Evolutionary conservation across 345 rosid species (phyloP).

Genomic region (Citrus mangshanensis): DNA sequence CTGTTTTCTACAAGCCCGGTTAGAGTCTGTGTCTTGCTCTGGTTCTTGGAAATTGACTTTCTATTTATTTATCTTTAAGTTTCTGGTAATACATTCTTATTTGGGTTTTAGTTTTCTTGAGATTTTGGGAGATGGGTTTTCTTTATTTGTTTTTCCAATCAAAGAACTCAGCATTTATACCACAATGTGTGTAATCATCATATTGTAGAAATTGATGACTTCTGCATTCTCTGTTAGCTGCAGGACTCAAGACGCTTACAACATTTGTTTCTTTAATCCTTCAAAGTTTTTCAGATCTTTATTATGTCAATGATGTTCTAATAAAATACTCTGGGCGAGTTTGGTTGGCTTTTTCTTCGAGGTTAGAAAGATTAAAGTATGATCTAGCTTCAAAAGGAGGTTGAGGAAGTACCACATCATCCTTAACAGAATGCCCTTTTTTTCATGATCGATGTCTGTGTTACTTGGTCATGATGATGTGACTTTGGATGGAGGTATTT

Average conservation of each 20-base stretch:
- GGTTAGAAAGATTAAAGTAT: neutral
- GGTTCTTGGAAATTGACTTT: neutral
- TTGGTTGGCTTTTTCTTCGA: neutral
- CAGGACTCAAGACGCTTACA: neutral
- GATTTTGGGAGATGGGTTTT: neutral
- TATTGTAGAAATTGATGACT: neutral
- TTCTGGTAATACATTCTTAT: neutral
- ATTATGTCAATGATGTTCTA: neutral
- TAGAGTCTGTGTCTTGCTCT: neutral
- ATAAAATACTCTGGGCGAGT: neutral
- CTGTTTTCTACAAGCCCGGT: constrained; percentile 79
- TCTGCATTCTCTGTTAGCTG: neutral
- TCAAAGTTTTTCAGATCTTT: neutral
- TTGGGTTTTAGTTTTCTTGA: constrained; percentile 6
- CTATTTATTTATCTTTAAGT: neutral
- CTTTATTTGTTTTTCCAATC: neutral
- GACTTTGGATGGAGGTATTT: neutral
- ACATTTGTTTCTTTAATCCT: neutral
- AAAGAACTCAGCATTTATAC: neutral
- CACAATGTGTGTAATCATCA: neutral
- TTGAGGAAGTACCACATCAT: no score
- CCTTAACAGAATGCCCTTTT: neutral
- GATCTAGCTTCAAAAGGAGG: neutral
- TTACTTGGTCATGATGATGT: neutral
- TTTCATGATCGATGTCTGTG: neutral